Base-by-base conservation (phyloP, 2,329 filamentous ascomycete species). In the Dactylellina cionopaga region DNA sequence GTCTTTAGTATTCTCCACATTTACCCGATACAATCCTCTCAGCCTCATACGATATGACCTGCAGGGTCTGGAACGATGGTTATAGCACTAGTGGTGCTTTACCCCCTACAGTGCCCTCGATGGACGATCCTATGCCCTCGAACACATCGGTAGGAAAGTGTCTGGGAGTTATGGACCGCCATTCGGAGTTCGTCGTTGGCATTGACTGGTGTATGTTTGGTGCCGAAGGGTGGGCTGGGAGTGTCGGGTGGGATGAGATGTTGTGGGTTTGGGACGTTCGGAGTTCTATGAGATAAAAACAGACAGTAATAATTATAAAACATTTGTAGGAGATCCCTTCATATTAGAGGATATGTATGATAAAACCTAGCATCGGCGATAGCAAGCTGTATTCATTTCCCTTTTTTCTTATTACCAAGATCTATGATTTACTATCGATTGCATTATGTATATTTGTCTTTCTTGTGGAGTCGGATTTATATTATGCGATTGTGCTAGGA, bases 201-300 rank as follows among this genome's bases (percentile, higher is more conserved):
- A 91, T 98, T 0, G 95, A 99, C 80, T 99, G 96, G 95, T 99
- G 95, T 81, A 81, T 99, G 44, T 99, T 99, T 80, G 95, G 95
- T 3, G 90, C 88, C 22, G 93, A 96, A 75, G 95, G 95, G 3
- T 99, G 95, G 95, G 93, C 93, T 76, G 93, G 95, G 1, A 96
- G 91, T 74, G 91, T 90, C 1, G 93, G 92, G 0, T 99, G 95
- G 95, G 95, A 99, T 78, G 92, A 97, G 82, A 86, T 88, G 76
- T 85, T 99, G 9, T 83, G 96, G 77, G 87, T 99, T 4, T 99
- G 94, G 94, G 95, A 99, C 83, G 91, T 93, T 37, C 88, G 88
- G 76, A 84, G 85, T 10, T 80, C 87, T 47, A 90, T 90, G 86
- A 78, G 80, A 15, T 63, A 70, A n/a, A 7, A n/a, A n/a, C n/a